Evolutionary conservation across 805 yeast genomes (phyloP).

Genomic region (Starmerella cellae): DNA sequence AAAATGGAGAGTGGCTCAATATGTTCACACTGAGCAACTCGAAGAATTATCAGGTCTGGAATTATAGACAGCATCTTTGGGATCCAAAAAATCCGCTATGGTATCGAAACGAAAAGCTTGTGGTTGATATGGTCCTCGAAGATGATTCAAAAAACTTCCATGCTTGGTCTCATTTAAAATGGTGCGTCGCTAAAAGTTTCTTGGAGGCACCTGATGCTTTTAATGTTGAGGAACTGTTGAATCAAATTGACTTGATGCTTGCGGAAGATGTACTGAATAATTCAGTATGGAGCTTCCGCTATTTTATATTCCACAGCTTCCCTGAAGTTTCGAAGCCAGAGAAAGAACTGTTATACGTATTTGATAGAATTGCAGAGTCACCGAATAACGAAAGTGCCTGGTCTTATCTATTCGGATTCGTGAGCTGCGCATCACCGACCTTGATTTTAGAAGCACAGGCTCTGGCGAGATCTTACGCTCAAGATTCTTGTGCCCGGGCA

Average conservation of each 20-base stretch:
- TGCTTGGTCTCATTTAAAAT: constrained; percentile 85
- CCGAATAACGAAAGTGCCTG: constrained; percentile 80
- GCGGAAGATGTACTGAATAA: constrained; percentile 66
- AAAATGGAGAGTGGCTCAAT: constrained; percentile 71
- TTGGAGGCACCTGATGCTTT: constrained; percentile 4
- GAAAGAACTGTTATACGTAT: constrained; percentile 43
- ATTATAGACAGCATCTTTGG: constrained; percentile 62
- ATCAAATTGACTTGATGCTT: constrained; percentile 38
- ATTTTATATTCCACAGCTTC: constrained; percentile 33
- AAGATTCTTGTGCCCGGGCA: constrained; percentile 6
- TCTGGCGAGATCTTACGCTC: background rate
- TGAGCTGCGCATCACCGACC: background rate
- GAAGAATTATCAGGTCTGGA: constrained; percentile 96
- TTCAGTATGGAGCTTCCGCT: constrained; percentile 87
- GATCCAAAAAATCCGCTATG: constrained; percentile 23
- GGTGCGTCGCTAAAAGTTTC: constrained; percentile 45
- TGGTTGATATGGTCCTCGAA: constrained; percentile 52
- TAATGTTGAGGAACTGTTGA: constrained; percentile 34
- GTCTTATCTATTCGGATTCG: constrained; percentile 62
- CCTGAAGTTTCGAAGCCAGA: constrained; percentile 22
- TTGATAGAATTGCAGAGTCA: constrained; percentile 38
- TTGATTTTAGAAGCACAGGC: background rate
- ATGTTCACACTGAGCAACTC: constrained; percentile 59
- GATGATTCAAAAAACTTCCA: constrained; percentile 87
- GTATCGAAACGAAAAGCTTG: constrained; percentile 44